phyloP scores from a whole-genome alignment of 768 basidiomycete species.

The Auricularia sp. region DNA sequence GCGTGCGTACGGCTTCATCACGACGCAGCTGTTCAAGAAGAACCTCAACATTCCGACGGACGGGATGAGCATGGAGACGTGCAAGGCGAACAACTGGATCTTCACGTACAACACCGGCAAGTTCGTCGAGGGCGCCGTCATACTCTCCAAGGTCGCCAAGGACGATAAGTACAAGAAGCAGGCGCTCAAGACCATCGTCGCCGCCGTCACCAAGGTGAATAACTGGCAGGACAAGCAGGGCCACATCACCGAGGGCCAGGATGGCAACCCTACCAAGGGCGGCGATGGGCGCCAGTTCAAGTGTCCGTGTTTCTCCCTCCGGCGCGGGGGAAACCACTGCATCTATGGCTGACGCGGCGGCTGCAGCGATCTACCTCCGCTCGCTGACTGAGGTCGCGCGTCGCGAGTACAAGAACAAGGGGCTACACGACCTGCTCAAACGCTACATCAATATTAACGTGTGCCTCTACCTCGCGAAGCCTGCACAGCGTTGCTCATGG shows the following conservation, averaged over 20 bases:
- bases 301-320: background rate
- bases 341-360: no score
- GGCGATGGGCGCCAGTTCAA: slow-evolving; percentile 1
- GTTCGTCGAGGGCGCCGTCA: slow-evolving; percentile 34
- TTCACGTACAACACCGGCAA: slow-evolving; percentile 51
- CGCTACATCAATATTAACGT: background rate
- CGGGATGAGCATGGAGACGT: slow-evolving; percentile 36
- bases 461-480: background rate
- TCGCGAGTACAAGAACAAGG: background rate
- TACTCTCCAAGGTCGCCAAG: slow-evolving; percentile 22
- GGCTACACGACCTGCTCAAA: background rate
- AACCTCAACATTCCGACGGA: slow-evolving; percentile 35
- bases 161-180: slow-evolving; percentile 32
- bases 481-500: background rate
- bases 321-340: no score
- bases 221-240: slow-evolving; percentile 37
- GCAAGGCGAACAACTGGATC: slow-evolving; percentile 36
- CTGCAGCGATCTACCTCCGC: background rate
- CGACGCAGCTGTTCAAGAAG: slow-evolving; percentile 32
- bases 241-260: slow-evolving; percentile 40
- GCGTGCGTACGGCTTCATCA: slow-evolving; percentile 39
- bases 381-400: background rate
- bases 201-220: slow-evolving; percentile 31
- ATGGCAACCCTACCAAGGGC: background rate
- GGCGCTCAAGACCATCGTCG: slow-evolving; percentile 28